Evolutionary conservation across 2,329 filamentous ascomycete genomes (phyloP), one percentile per base, ranked within the genome.

Genomic region (Ampelomyces quisqualis): DNA sequence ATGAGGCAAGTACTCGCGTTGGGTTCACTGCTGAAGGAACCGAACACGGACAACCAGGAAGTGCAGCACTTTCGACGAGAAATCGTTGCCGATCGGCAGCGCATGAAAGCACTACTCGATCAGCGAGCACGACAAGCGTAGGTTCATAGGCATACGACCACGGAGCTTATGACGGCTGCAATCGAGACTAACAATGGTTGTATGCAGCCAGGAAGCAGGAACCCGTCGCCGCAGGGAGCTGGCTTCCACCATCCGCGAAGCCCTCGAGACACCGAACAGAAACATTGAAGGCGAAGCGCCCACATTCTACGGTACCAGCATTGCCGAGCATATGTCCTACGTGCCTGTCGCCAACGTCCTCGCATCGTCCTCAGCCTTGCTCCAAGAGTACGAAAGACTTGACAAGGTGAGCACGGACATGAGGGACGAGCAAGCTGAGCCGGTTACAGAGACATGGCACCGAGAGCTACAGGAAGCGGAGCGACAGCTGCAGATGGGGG

Each of bases 341-440:
- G 39, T 45, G 2, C 45, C 49, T 2, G 40, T 42, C 7, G 28
- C 32, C 7, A 30, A 45, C 7, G 22, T 64, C 7, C 34, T 60
- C 10, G 37, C 35, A 6, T 47, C 43, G 9, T 62, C 56, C 7
- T 33, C 49, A 23, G 28, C n/a, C 17, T 34, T 67, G 23, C 13
- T 61, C 2, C 38, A 32, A 7, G 52, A 62, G 19, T 67, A 64
- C 40, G 39, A 55, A 11, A 34, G 37, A 7, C 47, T 65, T 7
- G 55, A 64, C 22, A 48, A 40, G n/a, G 44, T 50, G 10, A 53
- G 60, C 10, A 38, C 29, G 3, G 28, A 45, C n/a, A 38, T 60
- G 31, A 35, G 33, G 7, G 44, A 49, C n/a, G 47, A 55, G 33
- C 34, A 55, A 21, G 34, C 46, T 4, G 44, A 51, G 6, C 14